A percentile compares a stretch with the other conserved stretches of the same genome.
Evolutionary conservation across 2,329 filamentous ascomycete genomes (phyloP).

Genomic region (Geosmithia flava): DNA sequence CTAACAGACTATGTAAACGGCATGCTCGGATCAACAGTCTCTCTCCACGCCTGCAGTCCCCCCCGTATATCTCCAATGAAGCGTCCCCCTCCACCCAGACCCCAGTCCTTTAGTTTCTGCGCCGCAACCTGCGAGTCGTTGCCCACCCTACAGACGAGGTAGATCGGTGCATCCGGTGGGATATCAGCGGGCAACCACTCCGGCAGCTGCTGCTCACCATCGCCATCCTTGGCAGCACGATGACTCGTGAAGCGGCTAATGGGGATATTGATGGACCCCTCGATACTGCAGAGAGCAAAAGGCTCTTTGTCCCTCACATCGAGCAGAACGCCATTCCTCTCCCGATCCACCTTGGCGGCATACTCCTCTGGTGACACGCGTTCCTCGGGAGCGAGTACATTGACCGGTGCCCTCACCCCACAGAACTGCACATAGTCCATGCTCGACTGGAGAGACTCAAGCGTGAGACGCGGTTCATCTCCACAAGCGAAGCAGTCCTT

Average conservation of each 20-base stretch:
- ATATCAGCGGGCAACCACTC: slow-evolving; percentile 26
- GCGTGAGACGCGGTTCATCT: slow-evolving; percentile 45
- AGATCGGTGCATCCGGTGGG: slow-evolving; percentile 41
- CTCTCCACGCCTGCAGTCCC: slow-evolving; percentile 62
- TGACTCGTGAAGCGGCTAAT: slow-evolving; percentile 43
- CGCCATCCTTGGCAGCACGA: slow-evolving; percentile 12
- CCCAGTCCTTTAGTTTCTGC: slow-evolving; percentile 50
- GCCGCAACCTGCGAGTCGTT: slow-evolving; percentile 68
- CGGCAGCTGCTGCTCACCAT: slow-evolving; percentile 5
- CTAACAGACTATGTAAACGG: slow-evolving; percentile 31
- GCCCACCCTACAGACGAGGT: slow-evolving; percentile 61
- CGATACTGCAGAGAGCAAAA: slow-evolving; percentile 66
- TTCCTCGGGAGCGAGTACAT: slow-evolving; percentile 48
- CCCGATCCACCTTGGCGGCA: not conserved
- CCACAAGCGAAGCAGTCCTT: slow-evolving; percentile 69
- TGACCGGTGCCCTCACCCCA: slow-evolving; percentile 44
- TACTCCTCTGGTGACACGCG: slow-evolving; percentile 57
- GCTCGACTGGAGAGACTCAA: slow-evolving; percentile 46
- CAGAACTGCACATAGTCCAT: slow-evolving; percentile 84
- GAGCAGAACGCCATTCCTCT: slow-evolving; percentile 46
- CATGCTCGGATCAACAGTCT: slow-evolving; percentile 46
- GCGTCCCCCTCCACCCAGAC: slow-evolving; percentile 37
- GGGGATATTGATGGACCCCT: slow-evolving; percentile 63
- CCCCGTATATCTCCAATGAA: slow-evolving; percentile 61
- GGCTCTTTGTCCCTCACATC: slow-evolving; percentile 81